A percentile compares a stretch with the other conserved stretches of the same genome.
Conservation (phyloP, 495 filamentous ascomycete genomes). For the Penicillium angulare region DNA sequence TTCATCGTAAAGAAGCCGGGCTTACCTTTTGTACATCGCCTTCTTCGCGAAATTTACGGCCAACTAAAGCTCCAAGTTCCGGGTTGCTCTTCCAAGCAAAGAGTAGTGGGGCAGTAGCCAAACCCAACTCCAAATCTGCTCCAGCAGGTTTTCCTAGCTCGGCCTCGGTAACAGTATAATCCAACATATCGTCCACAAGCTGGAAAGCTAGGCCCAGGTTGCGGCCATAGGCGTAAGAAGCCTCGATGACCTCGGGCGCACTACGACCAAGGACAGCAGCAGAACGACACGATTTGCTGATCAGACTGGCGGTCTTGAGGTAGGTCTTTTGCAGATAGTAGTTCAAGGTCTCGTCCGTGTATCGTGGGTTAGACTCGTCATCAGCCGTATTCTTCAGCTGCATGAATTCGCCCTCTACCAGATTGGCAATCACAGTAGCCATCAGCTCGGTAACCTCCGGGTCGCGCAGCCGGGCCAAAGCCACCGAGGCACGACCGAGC, state of each 20-base stretch:
- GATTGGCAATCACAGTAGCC: slow-evolving; percentile 93
- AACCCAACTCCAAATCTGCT: slow-evolving; percentile 87
- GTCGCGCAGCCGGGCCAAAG: slow-evolving; percentile 83
- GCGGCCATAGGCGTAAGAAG: slow-evolving; percentile 86
- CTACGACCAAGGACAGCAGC: slow-evolving; percentile 80
- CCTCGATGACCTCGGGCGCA: slow-evolving; percentile 76
- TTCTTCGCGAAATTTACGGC: slow-evolving; percentile 78
- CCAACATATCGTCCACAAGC: slow-evolving; percentile 97
- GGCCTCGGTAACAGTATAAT: slow-evolving; percentile 81
- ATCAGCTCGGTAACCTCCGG: slow-evolving; percentile 93
- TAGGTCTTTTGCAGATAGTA: slow-evolving; percentile 99
- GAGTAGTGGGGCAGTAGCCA: slow-evolving; percentile 92
- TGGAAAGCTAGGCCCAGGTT: slow-evolving; percentile 95
- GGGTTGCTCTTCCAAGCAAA: slow-evolving; percentile 93
- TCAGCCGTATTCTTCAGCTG: slow-evolving; percentile 93
- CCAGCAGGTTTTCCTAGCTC: slow-evolving; percentile 94
- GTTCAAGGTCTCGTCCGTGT: slow-evolving; percentile 79
- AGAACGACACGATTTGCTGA: slow-evolving; percentile 92
- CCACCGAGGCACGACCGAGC: slow-evolving; percentile 88
- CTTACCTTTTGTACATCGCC: slow-evolving; percentile 82
- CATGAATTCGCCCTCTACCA: slow-evolving; percentile 99
- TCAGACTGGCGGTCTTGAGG: slow-evolving; percentile 91
- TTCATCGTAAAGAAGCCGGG: slow-evolving; percentile 13
- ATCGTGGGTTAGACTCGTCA: slow-evolving; percentile 78
- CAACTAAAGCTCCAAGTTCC: slow-evolving; percentile 84